Evolutionary conservation across 202 grass and related monocot species (phyloP), one percentile per base, ranked within the genome.

Genomic region (Dendrocalamus latiflorus): DNA sequence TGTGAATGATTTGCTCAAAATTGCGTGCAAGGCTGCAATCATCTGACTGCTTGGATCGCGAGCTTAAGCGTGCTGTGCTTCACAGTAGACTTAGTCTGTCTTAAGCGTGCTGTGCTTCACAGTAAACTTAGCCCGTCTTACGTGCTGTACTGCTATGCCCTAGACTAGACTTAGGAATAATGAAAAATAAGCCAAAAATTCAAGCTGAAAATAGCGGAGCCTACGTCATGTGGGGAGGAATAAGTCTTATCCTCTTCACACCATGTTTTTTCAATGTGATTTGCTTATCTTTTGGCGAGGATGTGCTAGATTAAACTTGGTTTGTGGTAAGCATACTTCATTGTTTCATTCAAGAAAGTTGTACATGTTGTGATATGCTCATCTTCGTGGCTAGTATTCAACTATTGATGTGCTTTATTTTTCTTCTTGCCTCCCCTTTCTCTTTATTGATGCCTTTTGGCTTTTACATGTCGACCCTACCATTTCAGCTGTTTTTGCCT

Each of bases 271-370:
- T 44, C 11, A 12, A 60, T 86, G 78, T 51, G 79, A 64, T 53
- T 71, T 84, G 25, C 14, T 89, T 5, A 43, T 81, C 38, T 83
- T 83, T 80, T 76, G n/a, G 18, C 43, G 9, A 51, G 25, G 3
- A 22, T 72, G n/a, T 53, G 63, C 48, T 86, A 80, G 48, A 56
- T n/a, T 79, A 79, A 36, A 45, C 33, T 78, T 50, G 53, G 37
- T 15, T 70, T 67, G 45, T 62, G 25, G 30, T 24, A 68, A 87
- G 21, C 86, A 56, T 86, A 73, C 65, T 91, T 77, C 81, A 57
- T 21, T 82, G n/a, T 87, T 94, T 75, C 66, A 88, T 83, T 86
- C 83, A 78, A 94, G 53, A 89, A 80, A 86, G 85, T 62, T 82
- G 63, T 76, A 58, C 81, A 88, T 57, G 67, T 63, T 81, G 81